phyloP scores from a whole-genome alignment of 1,139 yeast species.

The Eremothecium sinecaudum region DNA sequence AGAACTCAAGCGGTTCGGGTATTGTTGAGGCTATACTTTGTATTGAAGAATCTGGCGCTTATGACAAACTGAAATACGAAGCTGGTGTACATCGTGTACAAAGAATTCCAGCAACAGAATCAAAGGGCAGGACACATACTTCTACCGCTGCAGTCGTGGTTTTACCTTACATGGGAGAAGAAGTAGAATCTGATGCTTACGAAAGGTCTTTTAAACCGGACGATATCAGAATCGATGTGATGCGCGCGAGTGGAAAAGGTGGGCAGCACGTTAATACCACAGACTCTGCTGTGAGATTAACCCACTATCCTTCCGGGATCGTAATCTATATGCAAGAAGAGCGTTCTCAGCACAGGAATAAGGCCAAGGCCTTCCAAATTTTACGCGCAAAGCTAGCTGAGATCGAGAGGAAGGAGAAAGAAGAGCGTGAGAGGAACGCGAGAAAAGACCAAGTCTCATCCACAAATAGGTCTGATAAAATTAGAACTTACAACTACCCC shows the following conservation, averaged over 20 bases:
- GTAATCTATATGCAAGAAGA: slow-evolving; percentile 90
- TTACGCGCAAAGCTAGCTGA: slow-evolving; percentile 80
- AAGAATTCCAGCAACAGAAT: slow-evolving; percentile 85
- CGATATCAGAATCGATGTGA: slow-evolving; percentile 84
- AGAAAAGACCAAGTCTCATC: slow-evolving; percentile 79
- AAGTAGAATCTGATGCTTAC: slow-evolving; percentile 44
- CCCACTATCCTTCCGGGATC: slow-evolving; percentile 87
- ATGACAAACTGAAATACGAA: slow-evolving; percentile 64
- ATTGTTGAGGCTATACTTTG: slow-evolving; percentile 69
- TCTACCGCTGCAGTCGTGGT: slow-evolving; percentile 95
- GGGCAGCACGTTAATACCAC: slow-evolving; percentile 99
- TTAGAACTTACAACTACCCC: slow-evolving; percentile 85
- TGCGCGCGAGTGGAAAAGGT: slow-evolving; percentile 96
- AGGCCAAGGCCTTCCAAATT: slow-evolving; percentile 86
- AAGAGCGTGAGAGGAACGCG: slow-evolving; percentile 53
- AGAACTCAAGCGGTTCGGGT: slow-evolving; percentile 49
- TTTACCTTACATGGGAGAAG: slow-evolving; percentile 68
- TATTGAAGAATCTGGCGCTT: slow-evolving; percentile 70
- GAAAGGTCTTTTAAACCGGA: slow-evolving; percentile 76
- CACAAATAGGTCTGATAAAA: slow-evolving; percentile 86
- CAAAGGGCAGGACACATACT: slow-evolving; percentile 90
- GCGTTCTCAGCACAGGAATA: slow-evolving; percentile 88
- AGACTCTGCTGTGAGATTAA: slow-evolving; percentile 89
- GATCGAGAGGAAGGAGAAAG: slow-evolving; percentile 55
- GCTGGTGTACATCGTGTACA: slow-evolving; percentile 97